Conservation (phyloP, 116 monocot genomes). For the Trichopus zeylanicus region DNA sequence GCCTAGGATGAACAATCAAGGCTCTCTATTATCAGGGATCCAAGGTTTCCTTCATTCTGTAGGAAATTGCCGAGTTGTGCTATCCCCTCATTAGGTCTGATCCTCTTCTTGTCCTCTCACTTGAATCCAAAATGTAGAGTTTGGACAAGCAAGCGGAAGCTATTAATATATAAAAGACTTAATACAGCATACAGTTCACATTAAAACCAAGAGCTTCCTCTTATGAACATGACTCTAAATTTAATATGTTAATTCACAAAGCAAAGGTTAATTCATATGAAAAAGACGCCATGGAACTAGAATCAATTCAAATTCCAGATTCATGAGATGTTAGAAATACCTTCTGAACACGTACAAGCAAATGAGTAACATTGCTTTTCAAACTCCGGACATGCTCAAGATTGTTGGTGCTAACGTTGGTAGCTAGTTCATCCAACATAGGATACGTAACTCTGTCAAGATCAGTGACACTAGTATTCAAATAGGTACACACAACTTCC, state of each 20-base stretch:
- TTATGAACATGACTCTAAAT: no score
- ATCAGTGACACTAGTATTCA: conserved; percentile 62
- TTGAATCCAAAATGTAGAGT: no score
- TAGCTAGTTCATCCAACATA: conserved; percentile 73
- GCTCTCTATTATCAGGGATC: no score
- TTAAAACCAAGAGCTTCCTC: no score
- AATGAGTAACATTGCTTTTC: conserved; percentile 75
- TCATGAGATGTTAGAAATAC: conserved; percentile 15
- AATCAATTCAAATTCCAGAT: neutral
- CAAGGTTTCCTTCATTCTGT: no score
- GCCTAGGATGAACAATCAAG: no score
- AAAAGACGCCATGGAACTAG: neutral
- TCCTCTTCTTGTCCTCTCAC: no score
- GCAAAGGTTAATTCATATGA: neutral
- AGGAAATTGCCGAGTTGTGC: no score
- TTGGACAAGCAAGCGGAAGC: no score
- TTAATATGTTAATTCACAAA: neutral
- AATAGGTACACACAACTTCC: conserved; percentile 68
- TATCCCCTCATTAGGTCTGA: no score
- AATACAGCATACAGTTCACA: no score
- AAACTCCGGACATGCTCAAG: conserved; percentile 78
- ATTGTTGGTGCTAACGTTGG: conserved; percentile 89
- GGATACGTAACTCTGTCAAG: conserved; percentile 82
- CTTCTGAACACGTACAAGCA: conserved; percentile 94
- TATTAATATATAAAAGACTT: no score